Evolutionary conservation across 805 yeast species (phyloP), one percentile per base, ranked within the genome.

Genomic region (Candida bentonensis): DNA sequence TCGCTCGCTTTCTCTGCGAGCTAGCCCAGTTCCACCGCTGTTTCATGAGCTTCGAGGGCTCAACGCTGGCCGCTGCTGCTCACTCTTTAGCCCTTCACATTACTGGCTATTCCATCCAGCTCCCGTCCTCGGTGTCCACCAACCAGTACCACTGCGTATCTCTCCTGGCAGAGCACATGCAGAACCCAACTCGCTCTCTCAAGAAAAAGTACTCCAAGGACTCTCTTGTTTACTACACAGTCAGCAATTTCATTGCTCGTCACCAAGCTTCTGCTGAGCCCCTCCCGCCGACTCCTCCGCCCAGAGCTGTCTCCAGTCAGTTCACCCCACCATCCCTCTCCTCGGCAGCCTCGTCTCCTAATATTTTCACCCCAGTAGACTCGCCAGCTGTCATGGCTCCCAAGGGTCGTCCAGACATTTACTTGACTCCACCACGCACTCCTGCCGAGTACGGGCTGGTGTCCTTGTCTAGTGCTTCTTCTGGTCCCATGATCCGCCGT

Each of bases 161-260:
- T n/a, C 50, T 62, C 21, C 53, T 66, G 27, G 53, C 55, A 36
- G 64, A 64, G 49, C 50, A 58, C 47, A 54, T 65, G 49, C 55
- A 57, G 48, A 43, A 55, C 26, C 66, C 64, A 7, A 62, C 64
- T 15, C 55, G 57, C 48, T 58, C 62, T 21, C 53, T 68, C 40
- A 58, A 50, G 40, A 61, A 67, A 52, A 68, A 61, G 56, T 66
- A 63, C 60, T 53, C 63, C 39, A 49, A 53, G 42, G 51, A 50
- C 44, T 53, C 56, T 21, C 50, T 51, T 42, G 66, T 59, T 34
- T 51, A 63, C 42, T 56, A 55, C 33, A 48, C 57, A 26, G 65
- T 65, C 17, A 49, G 50, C 28, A 48, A 50, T 28, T 63, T 55
- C 49, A 49, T 61, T n/a, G 42, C 51, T 13, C 57, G 60, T 34